A percentile compares a stretch with the other conserved stretches of the same genome.
These are phyloP conservation scores for Jimgerdemannia flammicorona DNA, from an alignment of 192 early-diverging fungal species.

Conservation along the genomic window DNA sequence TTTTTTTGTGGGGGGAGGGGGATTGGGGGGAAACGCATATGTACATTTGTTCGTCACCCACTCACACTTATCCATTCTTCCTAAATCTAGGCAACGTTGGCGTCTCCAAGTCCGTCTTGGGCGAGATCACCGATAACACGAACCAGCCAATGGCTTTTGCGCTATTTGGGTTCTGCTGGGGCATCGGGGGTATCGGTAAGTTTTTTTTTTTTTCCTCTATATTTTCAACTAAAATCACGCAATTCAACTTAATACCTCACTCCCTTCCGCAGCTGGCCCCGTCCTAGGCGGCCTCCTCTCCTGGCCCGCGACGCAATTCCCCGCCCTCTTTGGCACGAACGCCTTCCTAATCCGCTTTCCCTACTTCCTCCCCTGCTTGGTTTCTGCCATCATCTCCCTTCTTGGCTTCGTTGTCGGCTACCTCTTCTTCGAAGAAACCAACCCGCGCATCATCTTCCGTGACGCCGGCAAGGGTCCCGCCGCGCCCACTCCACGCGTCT, in stretches of 20 bases:
- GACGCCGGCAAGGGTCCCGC: conserved; percentile 2
- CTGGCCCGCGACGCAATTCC: conserved; percentile 67
- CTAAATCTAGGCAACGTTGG: conserved; percentile 53
- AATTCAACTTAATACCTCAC: conserved; percentile 5
- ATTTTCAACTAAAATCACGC: not conserved
- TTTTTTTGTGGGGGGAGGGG: too few relatives aligned
- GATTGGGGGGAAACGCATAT: too few relatives aligned
- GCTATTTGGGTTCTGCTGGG: conserved; percentile 71
- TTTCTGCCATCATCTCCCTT: conserved; percentile 56
- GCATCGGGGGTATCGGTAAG: conserved; percentile 51
- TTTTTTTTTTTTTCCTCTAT: too few relatives aligned
- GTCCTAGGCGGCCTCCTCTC: conserved; percentile 79
- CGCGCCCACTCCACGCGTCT: not conserved
- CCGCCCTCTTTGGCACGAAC: conserved; percentile 52
- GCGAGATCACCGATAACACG: conserved; percentile 80
- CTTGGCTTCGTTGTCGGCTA: conserved; percentile 62
- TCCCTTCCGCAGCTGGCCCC: conserved; percentile 46
- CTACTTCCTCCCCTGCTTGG: conserved; percentile 82
- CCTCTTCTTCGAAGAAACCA: conserved; percentile 62
- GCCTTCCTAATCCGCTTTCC: conserved; percentile 63
- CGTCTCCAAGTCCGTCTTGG: conserved; percentile 78
- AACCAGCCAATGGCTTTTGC: conserved; percentile 78
- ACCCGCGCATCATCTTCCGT: conserved; percentile 12
- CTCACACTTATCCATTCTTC: too few relatives aligned
- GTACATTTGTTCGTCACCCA: too few relatives aligned